Percentiles rank a stretch among this genome's conserved stretches.
phyloP scores from a whole-genome alignment of 768 basidiomycete genomes.

The Leccinum longicurvipes region DNA sequence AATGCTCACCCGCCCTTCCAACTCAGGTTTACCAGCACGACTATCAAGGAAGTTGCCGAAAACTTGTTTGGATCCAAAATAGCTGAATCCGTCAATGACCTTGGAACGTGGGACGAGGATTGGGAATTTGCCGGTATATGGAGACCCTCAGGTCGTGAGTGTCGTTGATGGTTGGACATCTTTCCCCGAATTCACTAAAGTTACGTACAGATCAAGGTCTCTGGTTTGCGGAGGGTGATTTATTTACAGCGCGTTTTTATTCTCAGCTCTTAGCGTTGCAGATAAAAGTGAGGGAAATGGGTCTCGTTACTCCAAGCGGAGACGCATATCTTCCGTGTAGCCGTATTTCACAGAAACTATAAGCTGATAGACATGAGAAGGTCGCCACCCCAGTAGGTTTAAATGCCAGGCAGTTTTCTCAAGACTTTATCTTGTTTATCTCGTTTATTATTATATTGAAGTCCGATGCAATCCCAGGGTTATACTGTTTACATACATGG shows the following conservation, averaged over 20 bases:
- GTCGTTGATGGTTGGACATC: background rate
- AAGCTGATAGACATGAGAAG: background rate
- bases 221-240: conserved; percentile 4
- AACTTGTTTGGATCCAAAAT: background rate
- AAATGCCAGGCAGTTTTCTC: background rate
- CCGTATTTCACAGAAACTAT: background rate
- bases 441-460: no score
- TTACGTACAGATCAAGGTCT: background rate
- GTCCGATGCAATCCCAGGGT: no score
- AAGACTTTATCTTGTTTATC: no score
- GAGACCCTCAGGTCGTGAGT: conserved; percentile 9
- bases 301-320: background rate
- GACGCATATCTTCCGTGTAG: background rate
- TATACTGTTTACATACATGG: no score
- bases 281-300: background rate
- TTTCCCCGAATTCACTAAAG: background rate
- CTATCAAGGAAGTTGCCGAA: background rate
- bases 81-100: conserved; percentile 8
- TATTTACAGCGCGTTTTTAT: conserved; percentile 1
- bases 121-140: conserved; percentile 9
- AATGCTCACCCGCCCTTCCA: background rate
- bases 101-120: conserved; percentile 9
- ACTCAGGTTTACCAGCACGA: background rate
- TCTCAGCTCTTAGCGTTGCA: conserved; percentile 1
- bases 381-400: background rate